Evolutionary conservation across 495 filamentous ascomycete species (phyloP).

Genomic region (Tricharina praecox): DNA sequence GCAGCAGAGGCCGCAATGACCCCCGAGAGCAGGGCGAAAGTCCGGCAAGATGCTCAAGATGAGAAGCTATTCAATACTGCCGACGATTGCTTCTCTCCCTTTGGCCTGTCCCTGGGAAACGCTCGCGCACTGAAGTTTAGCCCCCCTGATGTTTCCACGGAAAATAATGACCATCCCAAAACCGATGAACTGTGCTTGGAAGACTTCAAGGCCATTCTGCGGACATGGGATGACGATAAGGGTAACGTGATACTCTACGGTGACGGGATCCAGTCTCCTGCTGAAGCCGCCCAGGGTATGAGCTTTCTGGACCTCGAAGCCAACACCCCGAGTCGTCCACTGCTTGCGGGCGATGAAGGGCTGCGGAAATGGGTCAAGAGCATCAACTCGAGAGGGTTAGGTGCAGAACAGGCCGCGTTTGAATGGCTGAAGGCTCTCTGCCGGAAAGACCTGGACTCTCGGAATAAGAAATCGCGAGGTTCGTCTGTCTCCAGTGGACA

Average conservation of each 20-base stretch:
- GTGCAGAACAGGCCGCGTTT: conserved; percentile 45
- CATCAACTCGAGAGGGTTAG: conserved; percentile 39
- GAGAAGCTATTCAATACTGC: conserved; percentile 26
- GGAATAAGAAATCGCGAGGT: conserved; percentile 10
- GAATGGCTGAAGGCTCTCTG: conserved; percentile 48
- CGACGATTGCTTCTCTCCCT: conserved; percentile 19
- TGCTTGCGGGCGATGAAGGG: conserved; percentile 40
- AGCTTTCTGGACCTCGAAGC: conserved; percentile 24
- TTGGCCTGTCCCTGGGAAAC: conserved; percentile 20
- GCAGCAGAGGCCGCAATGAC: conserved; percentile 18
- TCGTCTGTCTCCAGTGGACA: conserved; percentile 5
- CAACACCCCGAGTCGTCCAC: conserved; percentile 15
- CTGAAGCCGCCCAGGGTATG: conserved; percentile 26
- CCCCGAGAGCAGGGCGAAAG: conserved; percentile 21
- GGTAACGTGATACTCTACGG: conserved; percentile 39
- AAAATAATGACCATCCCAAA: conserved; percentile 5
- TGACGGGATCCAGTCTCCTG: conserved; percentile 31
- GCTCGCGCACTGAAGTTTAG: conserved; percentile 16
- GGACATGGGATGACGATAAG: conserved; percentile 43
- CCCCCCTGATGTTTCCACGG: background rate
- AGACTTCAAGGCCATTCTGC: conserved; percentile 40
- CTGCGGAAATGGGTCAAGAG: conserved; percentile 38
- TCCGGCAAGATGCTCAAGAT: conserved; percentile 24
- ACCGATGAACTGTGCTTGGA: conserved; percentile 27
- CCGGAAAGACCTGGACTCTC: conserved; percentile 29